Evolutionary conservation across 106 monocot species (phyloP).

Genomic region (Phalaenopsis aphrodite): DNA sequence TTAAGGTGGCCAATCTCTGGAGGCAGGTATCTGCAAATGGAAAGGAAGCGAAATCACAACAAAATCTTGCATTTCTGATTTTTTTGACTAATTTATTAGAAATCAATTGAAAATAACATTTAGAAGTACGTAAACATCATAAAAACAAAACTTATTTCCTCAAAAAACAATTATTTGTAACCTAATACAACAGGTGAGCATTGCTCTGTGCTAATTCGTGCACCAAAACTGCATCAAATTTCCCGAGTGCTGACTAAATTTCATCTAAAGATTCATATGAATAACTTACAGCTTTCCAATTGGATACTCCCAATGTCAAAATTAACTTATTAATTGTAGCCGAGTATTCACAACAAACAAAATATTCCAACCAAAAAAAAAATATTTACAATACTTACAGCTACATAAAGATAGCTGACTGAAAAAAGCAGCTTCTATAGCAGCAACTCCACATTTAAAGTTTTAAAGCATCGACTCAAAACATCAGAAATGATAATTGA

Average conservation of each 20-base stretch:
- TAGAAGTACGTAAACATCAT: not conserved
- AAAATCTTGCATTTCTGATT: not conserved
- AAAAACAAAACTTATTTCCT: not conserved
- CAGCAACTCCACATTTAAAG: not conserved
- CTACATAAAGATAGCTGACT: not conserved
- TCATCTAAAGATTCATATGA: not conserved
- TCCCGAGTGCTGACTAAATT: not conserved
- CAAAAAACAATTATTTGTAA: not conserved
- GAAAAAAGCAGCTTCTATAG: not conserved
- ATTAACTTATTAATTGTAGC: not conserved
- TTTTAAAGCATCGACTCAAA: not conserved
- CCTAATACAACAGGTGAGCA: too few relatives aligned
- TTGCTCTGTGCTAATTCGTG: too few relatives aligned
- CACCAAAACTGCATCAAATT: not conserved
- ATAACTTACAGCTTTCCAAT: not conserved
- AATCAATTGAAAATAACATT: not conserved
- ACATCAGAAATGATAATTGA: not conserved
- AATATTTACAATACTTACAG: not conserved
- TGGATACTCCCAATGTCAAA: not conserved
- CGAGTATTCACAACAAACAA: not conserved
- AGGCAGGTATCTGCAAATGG: slow-evolving; percentile 68
- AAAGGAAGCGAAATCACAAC: not conserved
- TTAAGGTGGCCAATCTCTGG: slow-evolving; percentile 76
- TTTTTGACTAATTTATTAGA: not conserved
- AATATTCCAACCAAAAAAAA: not conserved